These are phyloP conservation scores for Rhizopus arrhizus DNA, from an alignment of 371 early-diverging fungal genomes.

Conservation along the genomic window DNA sequence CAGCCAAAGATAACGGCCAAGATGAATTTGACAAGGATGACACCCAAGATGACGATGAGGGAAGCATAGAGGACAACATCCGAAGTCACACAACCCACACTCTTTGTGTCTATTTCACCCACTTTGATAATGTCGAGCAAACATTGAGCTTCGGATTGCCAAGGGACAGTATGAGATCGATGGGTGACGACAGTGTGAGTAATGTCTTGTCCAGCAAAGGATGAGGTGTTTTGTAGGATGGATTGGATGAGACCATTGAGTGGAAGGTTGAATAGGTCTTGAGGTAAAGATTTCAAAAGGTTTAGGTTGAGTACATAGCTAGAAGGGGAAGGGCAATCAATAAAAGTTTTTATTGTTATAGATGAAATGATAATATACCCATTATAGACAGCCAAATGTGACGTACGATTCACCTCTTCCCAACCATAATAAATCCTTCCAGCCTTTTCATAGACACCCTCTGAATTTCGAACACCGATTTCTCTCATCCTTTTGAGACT, in stretches of 20 bases:
- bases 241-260: slow-evolving; percentile 36
- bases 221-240: slow-evolving; percentile 20
- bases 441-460: slow-evolving; percentile 50
- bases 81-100: slow-evolving; percentile 72
- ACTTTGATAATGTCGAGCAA: slow-evolving; percentile 69
- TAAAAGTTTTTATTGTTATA: background rate
- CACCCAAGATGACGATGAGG: slow-evolving; percentile 58
- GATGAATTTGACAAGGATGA: slow-evolving; percentile 67
- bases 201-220: slow-evolving; percentile 46
- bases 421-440: slow-evolving; percentile 76
- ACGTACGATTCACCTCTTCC: slow-evolving; percentile 59
- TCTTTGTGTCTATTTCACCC: slow-evolving; percentile 76
- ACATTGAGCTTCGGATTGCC: slow-evolving; percentile 59
- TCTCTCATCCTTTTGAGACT: slow-evolving; percentile 39
- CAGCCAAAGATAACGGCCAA: slow-evolving; percentile 71
- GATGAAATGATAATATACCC: slow-evolving; percentile 47
- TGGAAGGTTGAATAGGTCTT: slow-evolving; percentile 33
- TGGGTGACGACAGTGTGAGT: slow-evolving; percentile 38
- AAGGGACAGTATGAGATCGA: slow-evolving; percentile 13
- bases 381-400: slow-evolving; percentile 74
- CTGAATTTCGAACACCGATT: slow-evolving; percentile 38
- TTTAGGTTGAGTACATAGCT: slow-evolving; percentile 53
- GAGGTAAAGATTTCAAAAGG: slow-evolving; percentile 40
- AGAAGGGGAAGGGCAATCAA: slow-evolving; percentile 5
- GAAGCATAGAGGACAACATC: slow-evolving; percentile 61